Evolutionary conservation across 192 early-diverging fungal species (phyloP).

Genomic region (Umbelopsis ramanniana): DNA sequence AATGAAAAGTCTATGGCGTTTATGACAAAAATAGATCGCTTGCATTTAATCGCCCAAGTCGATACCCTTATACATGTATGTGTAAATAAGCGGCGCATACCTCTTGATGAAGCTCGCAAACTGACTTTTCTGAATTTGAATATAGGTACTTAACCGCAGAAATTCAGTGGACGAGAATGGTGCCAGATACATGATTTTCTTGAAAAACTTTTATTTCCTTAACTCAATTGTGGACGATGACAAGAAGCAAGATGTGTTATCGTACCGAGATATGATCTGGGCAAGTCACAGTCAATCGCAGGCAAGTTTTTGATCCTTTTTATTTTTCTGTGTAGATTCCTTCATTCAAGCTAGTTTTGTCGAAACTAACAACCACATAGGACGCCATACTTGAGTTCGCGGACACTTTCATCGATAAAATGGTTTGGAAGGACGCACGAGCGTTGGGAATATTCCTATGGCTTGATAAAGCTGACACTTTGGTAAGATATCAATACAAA

Average conservation of each 20-base stretch:
- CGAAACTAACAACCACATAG: conserved; percentile 47
- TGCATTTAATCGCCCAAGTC: conserved; percentile 76
- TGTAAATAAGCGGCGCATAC: not conserved
- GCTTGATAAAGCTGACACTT: conserved; percentile 73
- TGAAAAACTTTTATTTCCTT: conserved; percentile 69
- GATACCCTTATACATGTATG: conserved; percentile 70
- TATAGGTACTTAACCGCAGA: conserved; percentile 72
- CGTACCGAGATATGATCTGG: conserved; percentile 79
- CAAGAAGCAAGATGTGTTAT: conserved; percentile 49
- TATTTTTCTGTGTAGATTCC: not conserved
- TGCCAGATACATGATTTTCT: conserved; percentile 74
- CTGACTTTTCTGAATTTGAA: not conserved
- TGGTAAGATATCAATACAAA: conserved; percentile 54
- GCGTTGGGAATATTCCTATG: conserved; percentile 86
- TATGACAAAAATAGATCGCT: conserved; percentile 42
- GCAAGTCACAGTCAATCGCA: conserved; percentile 92
- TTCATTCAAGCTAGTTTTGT: conserved; percentile 50
- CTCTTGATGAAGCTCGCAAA: too few species aligned
- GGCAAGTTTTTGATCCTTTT: conserved; percentile 37
- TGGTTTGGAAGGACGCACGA: conserved; percentile 83
- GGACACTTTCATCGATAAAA: conserved; percentile 47
- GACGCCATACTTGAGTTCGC: conserved; percentile 55
- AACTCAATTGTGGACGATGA: conserved; percentile 56
- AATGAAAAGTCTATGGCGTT: conserved; percentile 45
- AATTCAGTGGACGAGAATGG: conserved; percentile 86